phyloP scores from a whole-genome alignment of 1,139 yeast species.

The Taphrina confusa region DNA sequence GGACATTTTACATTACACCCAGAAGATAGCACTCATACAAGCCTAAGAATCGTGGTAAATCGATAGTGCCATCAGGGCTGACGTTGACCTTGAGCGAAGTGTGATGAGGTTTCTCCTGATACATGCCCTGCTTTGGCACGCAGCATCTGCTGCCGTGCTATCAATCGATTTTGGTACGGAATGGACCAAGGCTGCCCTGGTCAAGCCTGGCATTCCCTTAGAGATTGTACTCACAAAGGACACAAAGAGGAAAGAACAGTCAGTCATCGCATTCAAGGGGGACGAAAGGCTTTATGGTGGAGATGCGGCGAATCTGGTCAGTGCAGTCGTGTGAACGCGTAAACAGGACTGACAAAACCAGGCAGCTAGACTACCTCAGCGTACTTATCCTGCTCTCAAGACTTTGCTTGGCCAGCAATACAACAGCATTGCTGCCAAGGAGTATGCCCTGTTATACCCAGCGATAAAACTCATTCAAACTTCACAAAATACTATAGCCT shows the following conservation, averaged over 20 bases:
- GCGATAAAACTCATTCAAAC: constrained; percentile 49
- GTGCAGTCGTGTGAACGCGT: background rate
- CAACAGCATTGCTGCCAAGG: constrained; percentile 49
- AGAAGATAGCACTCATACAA: no score
- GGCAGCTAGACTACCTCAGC: constrained; percentile 65
- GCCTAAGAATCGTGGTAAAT: no score
- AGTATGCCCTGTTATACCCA: constrained; percentile 58
- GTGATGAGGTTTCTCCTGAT: background rate
- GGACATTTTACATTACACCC: no score
- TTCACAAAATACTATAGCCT: constrained; percentile 48
- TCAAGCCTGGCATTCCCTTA: constrained; percentile 87
- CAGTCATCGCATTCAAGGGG: constrained; percentile 69
- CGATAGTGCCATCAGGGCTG: no score
- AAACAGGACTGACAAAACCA: constrained; percentile 22
- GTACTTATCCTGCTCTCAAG: constrained; percentile 68
- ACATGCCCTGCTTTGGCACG: background rate
- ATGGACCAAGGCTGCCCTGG: constrained; percentile 79
- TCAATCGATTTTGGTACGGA: constrained; percentile 92
- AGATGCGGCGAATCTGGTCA: constrained; percentile 60
- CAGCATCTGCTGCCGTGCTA: constrained; percentile 59
- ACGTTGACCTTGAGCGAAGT: no score
- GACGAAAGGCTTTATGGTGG: constrained; percentile 76
- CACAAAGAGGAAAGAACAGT: constrained; percentile 82
- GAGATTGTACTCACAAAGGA: constrained; percentile 87
- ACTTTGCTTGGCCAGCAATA: constrained; percentile 65